Conservation (phyloP, 352 stramenopile species). For the Phytophthora europaea region DNA sequence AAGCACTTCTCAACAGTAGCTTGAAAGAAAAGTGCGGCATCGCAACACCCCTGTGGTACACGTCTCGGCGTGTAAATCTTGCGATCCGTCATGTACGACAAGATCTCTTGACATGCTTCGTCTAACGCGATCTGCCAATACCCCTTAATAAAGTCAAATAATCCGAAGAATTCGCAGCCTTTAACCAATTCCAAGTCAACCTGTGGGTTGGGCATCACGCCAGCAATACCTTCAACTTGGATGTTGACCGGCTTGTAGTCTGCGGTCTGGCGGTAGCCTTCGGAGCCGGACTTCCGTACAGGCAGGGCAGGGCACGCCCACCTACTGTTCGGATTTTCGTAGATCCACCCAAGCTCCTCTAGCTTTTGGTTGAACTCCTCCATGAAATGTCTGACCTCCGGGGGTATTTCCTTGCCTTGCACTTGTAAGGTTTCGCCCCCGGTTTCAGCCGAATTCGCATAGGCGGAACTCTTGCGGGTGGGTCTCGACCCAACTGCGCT, state of each 20-base stretch:
- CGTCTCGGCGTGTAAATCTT: slow-evolving; percentile 9
- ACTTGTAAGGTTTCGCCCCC: slow-evolving; percentile 24
- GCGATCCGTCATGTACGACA: slow-evolving; percentile 20
- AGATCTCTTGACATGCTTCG: not conserved
- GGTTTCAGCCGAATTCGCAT: slow-evolving; percentile 25
- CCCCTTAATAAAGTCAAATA: slow-evolving; percentile 30
- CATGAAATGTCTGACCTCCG: slow-evolving; percentile 24
- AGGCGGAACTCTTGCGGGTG: slow-evolving; percentile 5
- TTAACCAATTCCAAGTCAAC: slow-evolving; percentile 7
- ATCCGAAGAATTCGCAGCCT: slow-evolving; percentile 1
- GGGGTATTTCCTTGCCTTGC: slow-evolving; percentile 16
- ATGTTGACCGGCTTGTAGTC: slow-evolving; percentile 33
- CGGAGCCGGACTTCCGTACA: slow-evolving; percentile 8
- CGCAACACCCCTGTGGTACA: not conserved
- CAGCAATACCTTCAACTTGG: slow-evolving; percentile 20
- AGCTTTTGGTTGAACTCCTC: slow-evolving; percentile 22
- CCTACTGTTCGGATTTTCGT: slow-evolving; percentile 19
- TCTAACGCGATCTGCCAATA: slow-evolving; percentile 3
- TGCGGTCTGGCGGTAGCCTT: slow-evolving; percentile 29
- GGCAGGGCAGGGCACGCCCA: slow-evolving; percentile 21
- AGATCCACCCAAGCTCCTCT: slow-evolving; percentile 25
- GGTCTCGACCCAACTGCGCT: slow-evolving; percentile 3
- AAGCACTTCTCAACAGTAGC: slow-evolving; percentile 10
- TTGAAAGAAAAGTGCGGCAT: slow-evolving; percentile 8
- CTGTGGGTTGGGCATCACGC: slow-evolving; percentile 32